Conservation (phyloP, 106 monocot genomes). For the Ottelia alismoides region DNA sequence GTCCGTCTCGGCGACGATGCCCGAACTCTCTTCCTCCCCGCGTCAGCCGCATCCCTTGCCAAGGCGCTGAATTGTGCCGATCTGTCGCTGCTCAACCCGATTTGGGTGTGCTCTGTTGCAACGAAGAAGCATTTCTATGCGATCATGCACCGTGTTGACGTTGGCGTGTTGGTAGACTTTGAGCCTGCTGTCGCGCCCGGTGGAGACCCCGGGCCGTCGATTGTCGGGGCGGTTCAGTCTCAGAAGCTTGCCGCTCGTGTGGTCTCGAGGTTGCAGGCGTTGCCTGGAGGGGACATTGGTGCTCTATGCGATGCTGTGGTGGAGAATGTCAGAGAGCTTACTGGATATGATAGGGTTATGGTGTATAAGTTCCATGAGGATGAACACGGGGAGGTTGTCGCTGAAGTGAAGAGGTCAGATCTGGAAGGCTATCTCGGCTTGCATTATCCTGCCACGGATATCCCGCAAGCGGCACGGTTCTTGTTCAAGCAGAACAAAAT, state of each 20-base stretch:
- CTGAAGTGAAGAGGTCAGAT: conserved; percentile 41
- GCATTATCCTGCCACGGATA: conserved; percentile 84
- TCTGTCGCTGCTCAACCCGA: conserved; percentile 52
- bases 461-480: conserved; percentile 71
- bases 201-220: conserved; percentile 39
- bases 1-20: conserved; percentile 42
- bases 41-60: conserved; percentile 29
- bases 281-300: conserved; percentile 61
- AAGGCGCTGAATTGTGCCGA: conserved; percentile 50
- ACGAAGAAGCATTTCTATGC: conserved; percentile 73
- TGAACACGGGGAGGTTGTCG: conserved; percentile 69
- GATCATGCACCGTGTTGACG: conserved; percentile 43
- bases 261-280: conserved; percentile 48
- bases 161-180: conserved; percentile 49
- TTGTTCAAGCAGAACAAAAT: conserved; percentile 78
- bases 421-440: conserved; percentile 60
- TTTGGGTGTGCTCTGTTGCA: conserved; percentile 42
- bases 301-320: conserved; percentile 63
- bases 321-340: conserved; percentile 47
- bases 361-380: conserved; percentile 77
- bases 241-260: conserved; percentile 70
- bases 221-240: conserved; percentile 54
- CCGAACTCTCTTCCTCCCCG: conserved; percentile 37
- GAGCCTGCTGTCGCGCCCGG: conserved; percentile 51
- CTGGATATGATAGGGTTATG: conserved; percentile 64